Base-by-base conservation (phyloP, 768 basidiomycete species). In the Mycena olivaceomarginata region DNA sequence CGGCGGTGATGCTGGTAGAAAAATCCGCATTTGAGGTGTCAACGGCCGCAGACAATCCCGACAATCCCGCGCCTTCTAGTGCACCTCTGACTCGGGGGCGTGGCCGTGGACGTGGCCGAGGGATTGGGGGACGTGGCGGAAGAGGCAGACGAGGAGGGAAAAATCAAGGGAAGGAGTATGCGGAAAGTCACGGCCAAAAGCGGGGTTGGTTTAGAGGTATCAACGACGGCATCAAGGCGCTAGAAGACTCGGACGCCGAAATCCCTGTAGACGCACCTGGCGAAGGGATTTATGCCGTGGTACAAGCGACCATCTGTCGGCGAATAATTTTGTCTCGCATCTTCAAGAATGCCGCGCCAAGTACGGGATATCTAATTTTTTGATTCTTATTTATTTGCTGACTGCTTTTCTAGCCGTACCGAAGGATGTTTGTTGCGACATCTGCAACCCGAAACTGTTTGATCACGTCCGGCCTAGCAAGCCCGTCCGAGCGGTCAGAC, bases 391-490 rank as follows among this genome's bases (percentile, higher is more conserved):
- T 2, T 22, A 2, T 22, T 56, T 2, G 1, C n/a, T 10, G 9
- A 13, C n/a, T 56, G 53, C 31, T 4, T 56, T 56, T 56, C 7
- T 16, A 56, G 53, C 20, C 8, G 53, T 57, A 0, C 56, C 13
- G 2, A 25, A 22, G 10, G 9, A 22, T 0, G 11, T 0, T 22
- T 72, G 64, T 16, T 72, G 72, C 25, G 72, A 72, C 40, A 43
- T 72, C 5, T 72, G 72, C 53, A 66, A 72, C 13, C 63, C 63
- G 1, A 43, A 46, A 13, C 41, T 72, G 5, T 72, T 72, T 16
- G 72, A 72, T 18, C 10, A 45, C 0, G 37, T n/a, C 1, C 72
- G 64, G 6, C 72, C 72, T 1, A 13, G 40, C n/a, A 66, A 72
- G 20, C 72, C 64, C 1, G 51, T 65, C 9, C 37, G 41, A 3